These are phyloP conservation scores for Podospora appendiculata DNA, from an alignment of 495 filamentous ascomycete genomes.

Conservation along the genomic window DNA sequence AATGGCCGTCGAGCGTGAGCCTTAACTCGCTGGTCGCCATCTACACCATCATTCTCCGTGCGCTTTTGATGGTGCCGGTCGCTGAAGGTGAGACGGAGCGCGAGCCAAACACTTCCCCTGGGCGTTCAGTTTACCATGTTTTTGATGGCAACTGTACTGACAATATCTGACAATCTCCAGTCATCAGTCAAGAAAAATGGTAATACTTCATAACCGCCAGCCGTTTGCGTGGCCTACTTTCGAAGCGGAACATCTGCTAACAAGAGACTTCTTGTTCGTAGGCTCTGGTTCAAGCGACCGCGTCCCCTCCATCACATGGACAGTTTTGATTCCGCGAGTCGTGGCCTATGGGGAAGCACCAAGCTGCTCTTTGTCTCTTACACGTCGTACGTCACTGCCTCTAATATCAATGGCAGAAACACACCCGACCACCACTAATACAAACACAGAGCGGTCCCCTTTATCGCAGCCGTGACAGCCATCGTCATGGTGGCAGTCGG, in stretches of 20 bases:
- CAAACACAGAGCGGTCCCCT: not conserved
- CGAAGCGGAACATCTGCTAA: no score
- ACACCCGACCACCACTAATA: no score
- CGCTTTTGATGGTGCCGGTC: not conserved
- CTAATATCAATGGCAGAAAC: no score
- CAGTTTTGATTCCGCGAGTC: slow-evolving; percentile 1
- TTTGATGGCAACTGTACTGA: not conserved
- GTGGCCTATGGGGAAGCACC: not conserved
- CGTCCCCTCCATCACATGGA: not conserved
- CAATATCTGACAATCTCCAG: not conserved
- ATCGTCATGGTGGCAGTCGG: not conserved
- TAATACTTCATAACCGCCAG: no score
- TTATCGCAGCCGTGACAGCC: not conserved
- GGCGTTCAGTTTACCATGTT: no score
- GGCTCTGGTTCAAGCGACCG: slow-evolving; percentile 1
- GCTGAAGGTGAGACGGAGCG: not conserved
- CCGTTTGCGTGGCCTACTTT: no score
- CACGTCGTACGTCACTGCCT: not conserved
- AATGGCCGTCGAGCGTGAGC: slow-evolving; percentile 1
- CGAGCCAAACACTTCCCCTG: no score
- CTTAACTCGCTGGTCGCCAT: slow-evolving; percentile 4
- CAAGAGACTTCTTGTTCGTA: no score
- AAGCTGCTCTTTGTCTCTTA: not conserved
- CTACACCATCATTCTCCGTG: not conserved
- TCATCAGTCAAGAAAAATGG: slow-evolving; percentile 6